Base-by-base conservation (phyloP, 345 rosid genomes). In the Linum trigynum region DNA sequence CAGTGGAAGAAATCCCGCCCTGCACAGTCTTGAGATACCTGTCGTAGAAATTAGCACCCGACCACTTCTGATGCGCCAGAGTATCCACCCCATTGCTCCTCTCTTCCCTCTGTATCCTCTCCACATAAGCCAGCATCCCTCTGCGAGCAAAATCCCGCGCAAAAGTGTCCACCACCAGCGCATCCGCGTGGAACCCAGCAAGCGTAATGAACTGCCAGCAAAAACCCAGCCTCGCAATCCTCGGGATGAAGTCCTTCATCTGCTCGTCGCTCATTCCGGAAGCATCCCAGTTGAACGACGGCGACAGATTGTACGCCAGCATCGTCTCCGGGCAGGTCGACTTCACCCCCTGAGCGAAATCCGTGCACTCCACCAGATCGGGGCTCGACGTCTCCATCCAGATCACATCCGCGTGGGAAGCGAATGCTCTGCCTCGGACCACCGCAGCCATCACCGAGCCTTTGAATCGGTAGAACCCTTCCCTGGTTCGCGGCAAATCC, bases 301-400 rank as follows among this genome's bases (percentile, higher is more conserved):
- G 99, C 1, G 96, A 95, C 39, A 95, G 90, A 71, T 91, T 91
- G 63, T 91, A 95, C 12, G 96, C 96, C 69, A 95, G 71, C 99
- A 95, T 95, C 64, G 75, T 80, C 74, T 82, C 95, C 0, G 95
- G 96, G 5, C 82, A 72, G 80, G 57, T 66, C 1, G 86, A 74
- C 66, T 86, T 95, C 64, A 95, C 81, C 5, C 96, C 97, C 67
- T 82, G 77, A 0, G 98, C 84, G 16, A 95, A 95, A 2, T 76
- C 36, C 23, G 91, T 89, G 80, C 96, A 89, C 67, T 89, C 97
- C 0, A 74, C 83, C 67, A 87, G 66, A 72, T 95, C 90, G 0
- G 97, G 97, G 69, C 91, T 86, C 0, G 95, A 75, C 3, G 94
- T 86, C 81, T 95, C 99, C 99, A 91, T 91, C 97, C 99, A 91